Evolutionary conservation across 257 asterid genomes (phyloP), one percentile per base, ranked within the genome.

Genomic region (Capsicum baccatum): DNA sequence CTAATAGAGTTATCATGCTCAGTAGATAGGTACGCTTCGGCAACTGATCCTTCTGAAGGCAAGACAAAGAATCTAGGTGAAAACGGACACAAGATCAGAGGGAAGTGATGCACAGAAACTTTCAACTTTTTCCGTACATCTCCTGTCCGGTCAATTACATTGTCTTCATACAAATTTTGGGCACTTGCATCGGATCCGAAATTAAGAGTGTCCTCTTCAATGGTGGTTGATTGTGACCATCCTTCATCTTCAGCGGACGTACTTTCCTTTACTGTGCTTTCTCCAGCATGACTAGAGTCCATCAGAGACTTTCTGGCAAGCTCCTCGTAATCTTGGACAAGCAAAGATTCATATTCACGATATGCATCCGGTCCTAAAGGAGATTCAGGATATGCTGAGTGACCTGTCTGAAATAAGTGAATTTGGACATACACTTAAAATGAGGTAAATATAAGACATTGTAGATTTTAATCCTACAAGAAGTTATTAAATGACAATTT

Each of bases 361-460:
- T 88, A 97, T 84, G 99, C 98, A 89, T 97, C 99, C 50, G 98
- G 98, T 80, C 99, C 98, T 85, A 97, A 91, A 86, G 99, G 99
- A 67, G 99, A 95, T 85, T 95, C 97, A 83, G 99, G 97, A 88
- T 91, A 95, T 83, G 97, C 89, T 37, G 99, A 95, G 92, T 97
- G 98, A 84, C 95, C 91, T 73, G 90, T 91, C 99, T 95, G 91
- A 76, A 88, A 79, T 86, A 71, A 66, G 83, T 67, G 87, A 70
- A 50, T 35, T 70, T 79, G 80, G 76, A 26, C 47, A 74, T 37
- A 82, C 79, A 42, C 50, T 78, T 78, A 26, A 76, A 78, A 54
- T 78, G 81, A 78, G 81, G 81, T 26, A 78, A 52, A 68, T 9
- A 68, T 15, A 68, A 68, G 64, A 54, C 42, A 26, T 54, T 78